phyloP scores from a whole-genome alignment of 257 asterid genomes.

The Capsicum pubescens region DNA sequence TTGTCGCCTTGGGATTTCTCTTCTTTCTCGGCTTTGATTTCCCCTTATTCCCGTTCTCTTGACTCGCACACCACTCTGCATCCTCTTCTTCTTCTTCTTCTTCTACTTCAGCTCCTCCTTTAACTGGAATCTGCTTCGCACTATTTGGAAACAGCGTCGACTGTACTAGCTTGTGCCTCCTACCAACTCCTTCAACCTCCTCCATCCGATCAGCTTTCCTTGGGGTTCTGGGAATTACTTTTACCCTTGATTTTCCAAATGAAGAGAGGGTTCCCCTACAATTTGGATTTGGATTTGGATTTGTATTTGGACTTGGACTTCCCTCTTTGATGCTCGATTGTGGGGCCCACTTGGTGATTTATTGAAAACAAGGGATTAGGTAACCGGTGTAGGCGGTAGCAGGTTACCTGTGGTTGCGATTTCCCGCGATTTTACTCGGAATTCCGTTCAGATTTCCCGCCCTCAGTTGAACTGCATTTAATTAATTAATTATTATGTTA shows the following conservation, averaged over 20 bases:
- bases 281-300: too few species aligned
- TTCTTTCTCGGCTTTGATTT: constrained; percentile 43
- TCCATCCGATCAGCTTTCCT: constrained; percentile 22
- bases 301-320: too few species aligned
- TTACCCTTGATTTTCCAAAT: not conserved
- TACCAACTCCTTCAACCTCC: constrained; percentile 34
- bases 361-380: not conserved
- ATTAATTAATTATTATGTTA: not conserved
- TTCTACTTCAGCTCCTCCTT: constrained; percentile 34
- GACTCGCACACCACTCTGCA: constrained; percentile 49
- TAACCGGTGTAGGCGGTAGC: not conserved
- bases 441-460: constrained; percentile 26
- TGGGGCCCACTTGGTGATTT: not conserved
- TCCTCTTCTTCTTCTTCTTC: constrained; percentile 12
- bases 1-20: constrained; percentile 44
- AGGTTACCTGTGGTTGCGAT: not conserved
- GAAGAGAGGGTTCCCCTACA: not conserved
- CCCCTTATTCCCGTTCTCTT: constrained; percentile 35
- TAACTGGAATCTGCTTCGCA: constrained; percentile 39
- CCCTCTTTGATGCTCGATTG: not conserved
- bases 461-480: not conserved
- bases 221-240: constrained; percentile 22
- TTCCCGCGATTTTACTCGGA: constrained; percentile 25
- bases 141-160: constrained; percentile 66
- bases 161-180: constrained; percentile 69